Conservation (phyloP, 2,329 filamentous ascomycete genomes). For the Aspergillus pseudonomiae region DNA sequence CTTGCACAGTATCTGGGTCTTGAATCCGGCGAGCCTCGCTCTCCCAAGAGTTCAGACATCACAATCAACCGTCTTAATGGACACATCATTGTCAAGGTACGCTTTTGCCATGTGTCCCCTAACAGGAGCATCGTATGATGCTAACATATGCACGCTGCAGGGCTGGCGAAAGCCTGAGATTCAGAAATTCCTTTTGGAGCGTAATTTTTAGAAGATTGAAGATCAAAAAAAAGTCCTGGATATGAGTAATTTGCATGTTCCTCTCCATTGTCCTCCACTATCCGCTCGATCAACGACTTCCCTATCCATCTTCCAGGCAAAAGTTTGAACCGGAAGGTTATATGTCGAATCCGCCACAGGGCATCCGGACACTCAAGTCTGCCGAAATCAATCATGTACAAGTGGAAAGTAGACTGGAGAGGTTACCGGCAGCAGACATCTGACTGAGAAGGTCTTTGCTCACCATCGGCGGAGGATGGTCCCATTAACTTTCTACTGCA, state of each 20-base stretch:
- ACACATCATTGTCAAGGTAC: constrained; percentile 75
- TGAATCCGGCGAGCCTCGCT: constrained; percentile 46
- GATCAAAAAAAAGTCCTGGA: neutral
- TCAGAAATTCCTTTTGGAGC: constrained; percentile 51
- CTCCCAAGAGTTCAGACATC: constrained; percentile 41
- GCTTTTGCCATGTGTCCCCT: constrained; percentile 18
- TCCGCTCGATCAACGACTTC: constrained; percentile 3
- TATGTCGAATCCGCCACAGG: neutral
- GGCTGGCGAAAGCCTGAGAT: constrained; percentile 56
- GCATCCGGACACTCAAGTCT: neutral
- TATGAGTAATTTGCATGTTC: constrained; percentile 3
- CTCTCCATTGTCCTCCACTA: neutral
- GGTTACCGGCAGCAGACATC: neutral
- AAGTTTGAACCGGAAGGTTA: neutral
- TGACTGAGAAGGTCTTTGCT: constrained; percentile 1
- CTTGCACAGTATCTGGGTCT: constrained; percentile 63
- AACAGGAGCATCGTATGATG: neutral
- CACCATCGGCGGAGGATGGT: neutral
- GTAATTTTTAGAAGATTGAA: constrained; percentile 40
- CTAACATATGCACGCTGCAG: constrained; percentile 33
- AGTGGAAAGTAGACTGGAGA: constrained; percentile 1
- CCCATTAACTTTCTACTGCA: constrained; percentile 17
- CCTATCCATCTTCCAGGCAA: constrained; percentile 3
- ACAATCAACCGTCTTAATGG: constrained; percentile 64
- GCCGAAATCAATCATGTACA: neutral